Evolutionary conservation across 2,329 filamentous ascomycete genomes (phyloP).

Genomic region (Diaporthe citriasiana): DNA sequence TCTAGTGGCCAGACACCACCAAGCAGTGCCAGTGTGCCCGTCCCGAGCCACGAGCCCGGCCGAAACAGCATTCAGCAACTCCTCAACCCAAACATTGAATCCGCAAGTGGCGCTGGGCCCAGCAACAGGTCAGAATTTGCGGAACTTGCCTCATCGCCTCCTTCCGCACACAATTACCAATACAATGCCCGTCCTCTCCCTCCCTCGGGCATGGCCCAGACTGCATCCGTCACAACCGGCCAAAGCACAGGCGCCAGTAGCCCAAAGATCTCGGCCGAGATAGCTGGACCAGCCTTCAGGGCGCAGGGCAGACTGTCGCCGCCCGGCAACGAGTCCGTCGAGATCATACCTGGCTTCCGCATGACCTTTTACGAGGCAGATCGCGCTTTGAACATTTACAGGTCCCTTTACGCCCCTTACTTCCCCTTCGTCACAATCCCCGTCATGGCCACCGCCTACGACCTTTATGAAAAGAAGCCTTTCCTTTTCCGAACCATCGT

Average conservation of each 20-base stretch:
- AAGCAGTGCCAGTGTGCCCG: slow-evolving; percentile 28
- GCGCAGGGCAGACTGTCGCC: slow-evolving; percentile 13
- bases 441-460: slow-evolving; percentile 45
- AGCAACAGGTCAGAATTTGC: slow-evolving; percentile 25
- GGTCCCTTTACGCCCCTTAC: slow-evolving; percentile 50
- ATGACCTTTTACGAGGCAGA: slow-evolving; percentile 53
- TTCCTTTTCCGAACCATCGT: slow-evolving; percentile 58
- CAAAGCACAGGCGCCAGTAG: not conserved
- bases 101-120: not conserved
- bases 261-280: not conserved
- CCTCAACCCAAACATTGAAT: slow-evolving; percentile 39
- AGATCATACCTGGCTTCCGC: slow-evolving; percentile 54
- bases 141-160: slow-evolving; percentile 27
- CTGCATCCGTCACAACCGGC: slow-evolving; percentile 21
- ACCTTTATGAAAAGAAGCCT: slow-evolving; percentile 51
- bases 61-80: slow-evolving; percentile 41
- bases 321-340: slow-evolving; percentile 42
- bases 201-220: slow-evolving; percentile 16
- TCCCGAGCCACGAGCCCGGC: slow-evolving; percentile 26
- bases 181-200: slow-evolving; percentile 34
- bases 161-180: slow-evolving; percentile 30
- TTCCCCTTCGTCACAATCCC: slow-evolving; percentile 58
- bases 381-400: slow-evolving; percentile 52
- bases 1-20: slow-evolving; percentile 40
- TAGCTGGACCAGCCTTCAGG: slow-evolving; percentile 15